phyloP scores from a whole-genome alignment of 1,284 basidiomycete species.

The Stereum hirsutum region DNA sequence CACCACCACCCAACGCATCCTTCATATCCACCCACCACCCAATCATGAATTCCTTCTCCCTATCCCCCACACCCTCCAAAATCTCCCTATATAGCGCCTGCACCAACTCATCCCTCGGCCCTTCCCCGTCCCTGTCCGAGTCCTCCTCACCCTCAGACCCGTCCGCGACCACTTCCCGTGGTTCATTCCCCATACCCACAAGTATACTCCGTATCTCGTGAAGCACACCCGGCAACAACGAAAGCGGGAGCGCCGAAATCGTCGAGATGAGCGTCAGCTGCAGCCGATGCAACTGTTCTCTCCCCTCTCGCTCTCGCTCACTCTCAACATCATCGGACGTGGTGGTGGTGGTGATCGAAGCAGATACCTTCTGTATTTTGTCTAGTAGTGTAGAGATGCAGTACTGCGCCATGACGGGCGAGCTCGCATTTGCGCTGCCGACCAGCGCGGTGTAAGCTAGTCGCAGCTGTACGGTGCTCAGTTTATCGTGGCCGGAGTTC shows the following conservation, averaged over 20 bases:
- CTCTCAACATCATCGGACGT: no score
- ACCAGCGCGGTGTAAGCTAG: constrained; percentile 62
- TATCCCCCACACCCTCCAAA: constrained; percentile 51
- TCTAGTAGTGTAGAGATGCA: constrained; percentile 46
- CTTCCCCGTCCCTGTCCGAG: constrained; percentile 18
- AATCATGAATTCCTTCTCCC: constrained; percentile 54
- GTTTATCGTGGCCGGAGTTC: constrained; percentile 53
- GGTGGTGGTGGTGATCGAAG: constrained; percentile 6
- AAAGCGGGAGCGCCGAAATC: constrained; percentile 45
- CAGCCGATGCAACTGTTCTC: constrained; percentile 39
- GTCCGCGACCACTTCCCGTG: no score
- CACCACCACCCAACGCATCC: not conserved
- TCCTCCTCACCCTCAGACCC: no score
- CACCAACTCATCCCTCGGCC: constrained; percentile 36
- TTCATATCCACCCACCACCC: constrained; percentile 52
- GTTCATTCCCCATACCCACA: no score
- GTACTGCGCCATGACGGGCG: constrained; percentile 45
- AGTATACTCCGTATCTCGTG: constrained; percentile 21
- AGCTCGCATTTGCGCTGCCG: constrained; percentile 33
- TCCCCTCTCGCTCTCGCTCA: no score
- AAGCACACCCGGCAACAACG: constrained; percentile 43
- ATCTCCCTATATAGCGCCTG: constrained; percentile 51
- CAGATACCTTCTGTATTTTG: constrained; percentile 20
- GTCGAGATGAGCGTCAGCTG: constrained; percentile 50
- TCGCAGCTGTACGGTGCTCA: constrained; percentile 50